phyloP scores from a whole-genome alignment of 2,329 filamentous ascomycete species.

The Alternaria angustiovoidea region DNA sequence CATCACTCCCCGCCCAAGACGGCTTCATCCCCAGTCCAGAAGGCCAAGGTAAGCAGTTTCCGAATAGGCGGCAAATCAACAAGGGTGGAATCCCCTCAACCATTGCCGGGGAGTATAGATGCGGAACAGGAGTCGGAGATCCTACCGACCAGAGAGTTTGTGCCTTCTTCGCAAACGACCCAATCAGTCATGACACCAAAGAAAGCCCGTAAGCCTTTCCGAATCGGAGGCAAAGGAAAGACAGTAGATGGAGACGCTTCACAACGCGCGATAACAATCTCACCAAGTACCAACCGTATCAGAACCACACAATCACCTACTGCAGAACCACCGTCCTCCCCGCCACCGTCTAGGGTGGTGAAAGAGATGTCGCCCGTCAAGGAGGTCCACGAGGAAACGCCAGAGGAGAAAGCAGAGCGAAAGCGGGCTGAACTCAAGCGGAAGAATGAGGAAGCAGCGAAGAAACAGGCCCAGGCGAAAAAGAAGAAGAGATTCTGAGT shows the following conservation, averaged over 20 bases:
- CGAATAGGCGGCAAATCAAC: constrained; percentile 41
- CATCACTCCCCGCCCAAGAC: constrained; percentile 3
- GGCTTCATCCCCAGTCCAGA: constrained; percentile 11
- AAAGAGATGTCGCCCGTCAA: constrained; percentile 22
- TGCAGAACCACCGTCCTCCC: constrained; percentile 18
- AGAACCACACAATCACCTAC: constrained; percentile 18
- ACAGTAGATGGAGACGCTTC: constrained; percentile 9
- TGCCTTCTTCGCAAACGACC: constrained; percentile 9
- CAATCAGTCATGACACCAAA: constrained; percentile 17
- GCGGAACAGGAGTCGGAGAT: not conserved
- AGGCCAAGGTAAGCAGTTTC: constrained; percentile 34
- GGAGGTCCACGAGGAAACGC: constrained; percentile 47
- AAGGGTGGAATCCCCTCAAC: constrained; percentile 1
- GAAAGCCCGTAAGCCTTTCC: constrained; percentile 34
- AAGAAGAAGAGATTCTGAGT: constrained; percentile 47
- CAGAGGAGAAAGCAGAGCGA: constrained; percentile 62
- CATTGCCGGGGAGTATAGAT: not conserved
- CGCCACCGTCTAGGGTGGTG: not conserved
- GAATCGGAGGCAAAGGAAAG: constrained; percentile 45
- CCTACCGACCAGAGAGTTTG: constrained; percentile 2
- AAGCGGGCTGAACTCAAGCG: constrained; percentile 66
- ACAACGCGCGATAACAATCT: constrained; percentile 4
- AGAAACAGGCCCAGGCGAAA: constrained; percentile 57
- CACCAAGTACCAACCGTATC: constrained; percentile 10
- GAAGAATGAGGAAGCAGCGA: constrained; percentile 61